phyloP scores from a whole-genome alignment of 2,329 filamentous ascomycete species.

The Whalleya microplaca region DNA sequence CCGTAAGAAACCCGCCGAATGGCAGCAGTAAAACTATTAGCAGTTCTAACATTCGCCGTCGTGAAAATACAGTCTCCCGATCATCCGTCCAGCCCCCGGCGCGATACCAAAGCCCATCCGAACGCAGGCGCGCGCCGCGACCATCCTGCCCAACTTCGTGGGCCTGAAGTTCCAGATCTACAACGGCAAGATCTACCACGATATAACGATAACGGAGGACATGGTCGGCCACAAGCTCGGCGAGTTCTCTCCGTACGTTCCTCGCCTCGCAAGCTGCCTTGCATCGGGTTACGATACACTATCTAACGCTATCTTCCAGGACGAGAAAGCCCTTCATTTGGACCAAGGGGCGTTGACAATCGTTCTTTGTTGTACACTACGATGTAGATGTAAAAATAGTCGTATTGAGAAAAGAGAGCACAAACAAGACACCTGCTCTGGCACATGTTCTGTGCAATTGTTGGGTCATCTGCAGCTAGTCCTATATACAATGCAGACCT shows the following conservation, averaged over 20 bases:
- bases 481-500: slow-evolving; percentile 4
- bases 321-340: slow-evolving; percentile 64
- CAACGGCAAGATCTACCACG: slow-evolving; percentile 86
- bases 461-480: background rate
- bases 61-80: slow-evolving; percentile 56
- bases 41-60: background rate
- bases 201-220: slow-evolving; percentile 85
- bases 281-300: background rate
- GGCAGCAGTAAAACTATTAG: background rate
- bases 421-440: background rate
- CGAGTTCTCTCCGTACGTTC: slow-evolving; percentile 83
- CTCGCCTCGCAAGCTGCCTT: background rate
- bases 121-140: slow-evolving; percentile 85
- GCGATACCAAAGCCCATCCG: slow-evolving; percentile 73
- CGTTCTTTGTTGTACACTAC: slow-evolving; percentile 2
- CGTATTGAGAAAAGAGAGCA: background rate
- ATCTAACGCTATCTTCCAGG: slow-evolving; percentile 37
- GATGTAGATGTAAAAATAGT: slow-evolving; percentile 5
- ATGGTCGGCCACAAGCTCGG: slow-evolving; percentile 97
- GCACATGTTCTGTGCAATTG: slow-evolving; percentile 3
- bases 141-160: slow-evolving; percentile 90
- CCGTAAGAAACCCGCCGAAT: slow-evolving; percentile 55
- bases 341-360: slow-evolving; percentile 34
- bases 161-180: slow-evolving; percentile 88
- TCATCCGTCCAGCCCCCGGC: slow-evolving; percentile 62